A percentile compares a stretch with the other conserved stretches of the same genome.
phyloP scores from a whole-genome alignment of 352 stramenopile genomes.

The Phytophthora boehmeriae region DNA sequence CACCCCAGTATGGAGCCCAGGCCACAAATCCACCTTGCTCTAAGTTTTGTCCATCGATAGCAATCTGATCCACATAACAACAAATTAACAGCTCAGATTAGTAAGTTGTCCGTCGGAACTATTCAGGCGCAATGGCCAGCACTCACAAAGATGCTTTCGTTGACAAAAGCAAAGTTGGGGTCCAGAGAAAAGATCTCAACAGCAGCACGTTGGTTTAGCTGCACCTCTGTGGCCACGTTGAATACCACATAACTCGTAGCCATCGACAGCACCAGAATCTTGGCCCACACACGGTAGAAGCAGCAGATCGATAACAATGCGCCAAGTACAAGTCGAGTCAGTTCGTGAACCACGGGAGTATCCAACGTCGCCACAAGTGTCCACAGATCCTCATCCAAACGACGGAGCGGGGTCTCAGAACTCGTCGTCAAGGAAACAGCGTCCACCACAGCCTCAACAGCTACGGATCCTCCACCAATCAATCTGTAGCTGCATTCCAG shows the following conservation, averaged over 20 bases:
- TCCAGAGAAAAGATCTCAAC: conserved; percentile 77
- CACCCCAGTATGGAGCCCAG: conserved; percentile 80
- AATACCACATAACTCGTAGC: conserved; percentile 29
- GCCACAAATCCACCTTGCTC: conserved; percentile 68
- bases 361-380: conserved; percentile 39
- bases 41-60: conserved; percentile 83
- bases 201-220: conserved; percentile 53
- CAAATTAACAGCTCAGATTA: conserved; percentile 1
- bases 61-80: conserved; percentile 51
- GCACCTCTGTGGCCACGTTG: conserved; percentile 45
- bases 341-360: conserved; percentile 18
- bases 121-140: not conserved
- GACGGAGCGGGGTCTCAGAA: conserved; percentile 19
- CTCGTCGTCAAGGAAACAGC: conserved; percentile 12
- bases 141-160: conserved; percentile 85
- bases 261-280: conserved; percentile 56
- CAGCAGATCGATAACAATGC: conserved; percentile 34
- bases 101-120: not conserved
- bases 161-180: conserved; percentile 77
- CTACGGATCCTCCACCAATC: conserved; percentile 16
- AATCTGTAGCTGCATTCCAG: conserved; percentile 28
- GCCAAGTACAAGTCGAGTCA: conserved; percentile 19
- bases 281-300: conserved; percentile 71
- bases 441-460: conserved; percentile 14
- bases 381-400: conserved; percentile 35